Evolutionary conservation across 352 stramenopile genomes (phyloP).

Genomic region (Pythium vanterpoolii): DNA sequence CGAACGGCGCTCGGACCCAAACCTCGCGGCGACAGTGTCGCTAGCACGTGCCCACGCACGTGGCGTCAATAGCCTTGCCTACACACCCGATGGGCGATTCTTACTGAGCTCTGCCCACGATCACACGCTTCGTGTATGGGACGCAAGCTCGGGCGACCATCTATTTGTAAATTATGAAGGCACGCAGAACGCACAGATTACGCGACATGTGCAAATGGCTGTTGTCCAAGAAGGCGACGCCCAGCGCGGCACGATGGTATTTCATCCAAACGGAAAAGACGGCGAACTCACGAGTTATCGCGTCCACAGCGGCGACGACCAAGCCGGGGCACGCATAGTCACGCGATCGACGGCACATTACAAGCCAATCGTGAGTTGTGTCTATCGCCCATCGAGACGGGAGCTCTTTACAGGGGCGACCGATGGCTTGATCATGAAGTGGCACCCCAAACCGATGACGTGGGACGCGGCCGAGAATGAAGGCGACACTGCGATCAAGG

Average conservation of each 20-base stretch:
- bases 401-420: slow-evolving; percentile 60
- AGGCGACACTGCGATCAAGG: slow-evolving; percentile 5
- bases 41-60: slow-evolving; percentile 43
- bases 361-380: slow-evolving; percentile 49
- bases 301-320: slow-evolving; percentile 45
- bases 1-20: slow-evolving; percentile 48
- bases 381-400: slow-evolving; percentile 47
- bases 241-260: slow-evolving; percentile 48
- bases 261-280: slow-evolving; percentile 53
- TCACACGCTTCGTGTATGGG: slow-evolving; percentile 63
- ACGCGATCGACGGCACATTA: slow-evolving; percentile 51
- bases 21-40: slow-evolving; percentile 47
- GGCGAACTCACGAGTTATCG: slow-evolving; percentile 47
- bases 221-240: slow-evolving; percentile 55
- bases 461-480: slow-evolving; percentile 16
- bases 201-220: slow-evolving; percentile 51
- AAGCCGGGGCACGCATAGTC: slow-evolving; percentile 14
- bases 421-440: slow-evolving; percentile 74
- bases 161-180: slow-evolving; percentile 70
- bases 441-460: slow-evolving; percentile 34
- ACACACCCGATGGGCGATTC: slow-evolving; percentile 61
- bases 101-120: slow-evolving; percentile 61
- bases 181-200: slow-evolving; percentile 27
- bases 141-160: slow-evolving; percentile 50
- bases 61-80: slow-evolving; percentile 57